A percentile compares a stretch with the other conserved stretches of the same genome.
Evolutionary conservation across 1,284 basidiomycete genomes (phyloP).

Genomic region (Trametes versicolor): DNA sequence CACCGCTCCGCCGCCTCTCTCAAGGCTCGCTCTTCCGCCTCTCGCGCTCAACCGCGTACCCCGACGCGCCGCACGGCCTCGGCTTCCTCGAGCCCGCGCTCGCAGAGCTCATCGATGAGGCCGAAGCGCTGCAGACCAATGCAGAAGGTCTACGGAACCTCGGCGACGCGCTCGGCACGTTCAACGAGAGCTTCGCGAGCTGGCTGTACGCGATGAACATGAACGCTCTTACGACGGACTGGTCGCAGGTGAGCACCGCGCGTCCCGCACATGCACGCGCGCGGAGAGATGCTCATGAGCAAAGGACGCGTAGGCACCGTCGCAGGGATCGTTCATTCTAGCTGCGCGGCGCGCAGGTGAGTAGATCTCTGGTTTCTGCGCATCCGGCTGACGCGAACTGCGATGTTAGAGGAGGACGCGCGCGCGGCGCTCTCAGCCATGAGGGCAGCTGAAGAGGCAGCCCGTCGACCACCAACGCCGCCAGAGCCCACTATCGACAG

Average conservation of each 20-base stretch:
- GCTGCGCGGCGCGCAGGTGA: slow-evolving; percentile 71
- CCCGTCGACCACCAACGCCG: slow-evolving; percentile 47
- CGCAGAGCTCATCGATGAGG: slow-evolving; percentile 89
- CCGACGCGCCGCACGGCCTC: slow-evolving; percentile 83
- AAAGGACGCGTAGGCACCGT: slow-evolving; percentile 60
- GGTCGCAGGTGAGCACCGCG: slow-evolving; percentile 75
- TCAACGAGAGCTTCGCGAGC: slow-evolving; percentile 94
- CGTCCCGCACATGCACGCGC: neutral
- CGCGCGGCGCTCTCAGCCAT: slow-evolving; percentile 42
- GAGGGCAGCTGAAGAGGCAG: slow-evolving; percentile 39
- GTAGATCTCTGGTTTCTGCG: slow-evolving; percentile 21
- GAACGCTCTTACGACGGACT: slow-evolving; percentile 93
- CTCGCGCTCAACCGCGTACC: slow-evolving; percentile 75
- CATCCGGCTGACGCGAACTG: neutral
- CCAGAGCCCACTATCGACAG: slow-evolving; percentile 47
- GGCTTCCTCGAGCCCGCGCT: slow-evolving; percentile 89
- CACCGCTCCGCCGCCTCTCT: slow-evolving; percentile 89
- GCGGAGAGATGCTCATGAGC: neutral
- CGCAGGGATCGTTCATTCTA: slow-evolving; percentile 65
- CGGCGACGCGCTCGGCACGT: slow-evolving; percentile 80
- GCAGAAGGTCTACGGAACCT: slow-evolving; percentile 72
- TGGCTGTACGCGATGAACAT: slow-evolving; percentile 94
- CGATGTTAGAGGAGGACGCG: slow-evolving; percentile 45
- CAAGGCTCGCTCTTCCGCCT: slow-evolving; percentile 90
- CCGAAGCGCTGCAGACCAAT: slow-evolving; percentile 69